A percentile compares a stretch with the other conserved stretches of the same genome.
These are phyloP conservation scores for Suhomyces atakaporum DNA, from an alignment of 1,139 yeast species.

Conservation along the genomic window DNA sequence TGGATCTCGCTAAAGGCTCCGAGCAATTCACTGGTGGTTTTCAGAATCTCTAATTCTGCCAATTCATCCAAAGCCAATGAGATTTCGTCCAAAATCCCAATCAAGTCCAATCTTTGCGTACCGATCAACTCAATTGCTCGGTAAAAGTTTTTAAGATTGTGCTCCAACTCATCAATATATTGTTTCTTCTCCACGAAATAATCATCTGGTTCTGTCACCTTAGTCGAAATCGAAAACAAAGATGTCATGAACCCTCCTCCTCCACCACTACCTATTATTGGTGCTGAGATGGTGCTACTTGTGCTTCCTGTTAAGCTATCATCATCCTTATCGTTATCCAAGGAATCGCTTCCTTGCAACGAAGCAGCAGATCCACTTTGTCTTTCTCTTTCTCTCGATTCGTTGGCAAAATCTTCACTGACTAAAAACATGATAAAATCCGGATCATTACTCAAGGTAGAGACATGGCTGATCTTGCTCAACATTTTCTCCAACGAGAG, in stretches of 20 bases:
- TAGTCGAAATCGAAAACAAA: slow-evolving; percentile 56
- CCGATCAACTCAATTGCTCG: slow-evolving; percentile 76
- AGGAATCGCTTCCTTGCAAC: slow-evolving; percentile 42
- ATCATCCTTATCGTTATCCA: slow-evolving; percentile 32
- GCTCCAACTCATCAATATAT: slow-evolving; percentile 72
- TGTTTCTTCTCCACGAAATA: slow-evolving; percentile 70
- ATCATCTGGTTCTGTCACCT: slow-evolving; percentile 76
- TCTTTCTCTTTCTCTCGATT: slow-evolving; percentile 64
- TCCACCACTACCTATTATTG: slow-evolving; percentile 18
- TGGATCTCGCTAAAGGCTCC: slow-evolving; percentile 70
- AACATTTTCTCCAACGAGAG: slow-evolving; percentile 89
- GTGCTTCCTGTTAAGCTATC: slow-evolving; percentile 8
- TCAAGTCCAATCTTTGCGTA: slow-evolving; percentile 73
- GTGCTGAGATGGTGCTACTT: slow-evolving; percentile 9
- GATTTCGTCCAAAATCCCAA: slow-evolving; percentile 44
- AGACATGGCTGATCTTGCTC: slow-evolving; percentile 59
- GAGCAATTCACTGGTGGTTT: slow-evolving; percentile 58
- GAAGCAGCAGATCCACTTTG: slow-evolving; percentile 56
- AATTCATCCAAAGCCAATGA: slow-evolving; percentile 68
- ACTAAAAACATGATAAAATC: slow-evolving; percentile 81
- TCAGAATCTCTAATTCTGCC: slow-evolving; percentile 75
- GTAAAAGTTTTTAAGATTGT: slow-evolving; percentile 67
- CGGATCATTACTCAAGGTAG: slow-evolving; percentile 62
- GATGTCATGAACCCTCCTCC: slow-evolving; percentile 66
- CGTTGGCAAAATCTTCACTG: slow-evolving; percentile 66